A percentile compares a stretch with the other conserved stretches of the same genome.
Evolutionary conservation across 2,329 filamentous ascomycete genomes (phyloP).

Genomic region (Aspergillus pseudoterreus): DNA sequence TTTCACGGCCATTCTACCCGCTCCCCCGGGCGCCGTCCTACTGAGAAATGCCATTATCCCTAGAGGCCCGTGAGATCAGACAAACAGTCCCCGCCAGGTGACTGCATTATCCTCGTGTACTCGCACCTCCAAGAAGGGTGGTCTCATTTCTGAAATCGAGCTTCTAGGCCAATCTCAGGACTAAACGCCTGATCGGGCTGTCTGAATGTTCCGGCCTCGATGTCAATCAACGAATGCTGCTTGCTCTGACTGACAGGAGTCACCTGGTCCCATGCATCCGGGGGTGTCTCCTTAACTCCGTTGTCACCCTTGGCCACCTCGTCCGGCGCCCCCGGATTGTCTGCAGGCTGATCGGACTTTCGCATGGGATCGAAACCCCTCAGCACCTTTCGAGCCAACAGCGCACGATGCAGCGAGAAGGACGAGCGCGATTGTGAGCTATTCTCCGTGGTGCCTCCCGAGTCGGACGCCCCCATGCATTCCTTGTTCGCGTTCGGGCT

Average conservation of each 20-base stretch:
- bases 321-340: not conserved
- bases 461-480: slow-evolving; percentile 12
- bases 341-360: not conserved
- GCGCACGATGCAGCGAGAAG: slow-evolving; percentile 11
- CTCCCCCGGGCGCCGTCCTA: not conserved
- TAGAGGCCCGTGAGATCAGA: not conserved
- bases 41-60: not conserved
- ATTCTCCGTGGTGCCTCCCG: not conserved
- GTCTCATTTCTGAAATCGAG: not conserved
- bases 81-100: not conserved
- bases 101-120: too few species aligned
- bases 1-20: not conserved
- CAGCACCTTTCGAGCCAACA: slow-evolving; percentile 10
- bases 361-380: not conserved
- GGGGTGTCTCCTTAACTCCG: not conserved
- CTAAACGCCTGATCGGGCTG: not conserved
- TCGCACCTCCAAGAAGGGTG: too few species aligned
- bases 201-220: not conserved
- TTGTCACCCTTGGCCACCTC: not conserved
- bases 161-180: too few species aligned
- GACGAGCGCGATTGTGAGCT: slow-evolving; percentile 19
- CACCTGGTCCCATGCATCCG: not conserved
- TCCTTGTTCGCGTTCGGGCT: slow-evolving; percentile 15
- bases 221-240: not conserved
- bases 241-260: too few species aligned